These are phyloP conservation scores for Echium plantagineum DNA, from an alignment of 257 asterid species.

Conservation along the genomic window DNA sequence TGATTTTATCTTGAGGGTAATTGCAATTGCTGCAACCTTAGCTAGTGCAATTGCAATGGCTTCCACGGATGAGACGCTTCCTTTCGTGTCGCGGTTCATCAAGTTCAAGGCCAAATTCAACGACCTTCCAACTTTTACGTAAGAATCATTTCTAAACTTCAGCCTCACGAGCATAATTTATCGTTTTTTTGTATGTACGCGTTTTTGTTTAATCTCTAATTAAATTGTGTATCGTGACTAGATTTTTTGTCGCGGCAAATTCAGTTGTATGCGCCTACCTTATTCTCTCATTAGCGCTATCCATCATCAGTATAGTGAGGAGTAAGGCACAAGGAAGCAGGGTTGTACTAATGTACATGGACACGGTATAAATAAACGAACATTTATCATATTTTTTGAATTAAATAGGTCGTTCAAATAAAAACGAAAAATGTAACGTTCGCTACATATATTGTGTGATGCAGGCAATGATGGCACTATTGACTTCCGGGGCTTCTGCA, in stretches of 20 bases:
- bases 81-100: constrained; percentile 27
- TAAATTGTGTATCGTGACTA: constrained; percentile 7
- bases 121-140: constrained; percentile 63
- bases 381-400: no score
- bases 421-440: not conserved
- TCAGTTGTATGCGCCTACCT: constrained; percentile 52
- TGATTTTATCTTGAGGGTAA: constrained; percentile 25
- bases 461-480: constrained; percentile 47
- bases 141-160: not conserved
- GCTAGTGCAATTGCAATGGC: constrained; percentile 38
- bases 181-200: no score
- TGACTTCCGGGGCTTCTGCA: constrained; percentile 69
- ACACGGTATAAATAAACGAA: constrained; percentile 29
- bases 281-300: constrained; percentile 49
- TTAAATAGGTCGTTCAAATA: no score
- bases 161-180: no score
- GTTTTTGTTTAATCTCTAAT: no score
- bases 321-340: constrained; percentile 26
- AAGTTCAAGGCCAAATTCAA: constrained; percentile 21
- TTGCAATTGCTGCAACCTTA: constrained; percentile 18
- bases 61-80: constrained; percentile 26
- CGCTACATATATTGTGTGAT: not conserved
- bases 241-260: constrained; percentile 76
- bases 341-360: constrained; percentile 39
- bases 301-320: constrained; percentile 49